A percentile compares a stretch with the other conserved stretches of the same genome.
Evolutionary conservation across 257 asterid species (phyloP).

Genomic region (Ehretia macrophylla): DNA sequence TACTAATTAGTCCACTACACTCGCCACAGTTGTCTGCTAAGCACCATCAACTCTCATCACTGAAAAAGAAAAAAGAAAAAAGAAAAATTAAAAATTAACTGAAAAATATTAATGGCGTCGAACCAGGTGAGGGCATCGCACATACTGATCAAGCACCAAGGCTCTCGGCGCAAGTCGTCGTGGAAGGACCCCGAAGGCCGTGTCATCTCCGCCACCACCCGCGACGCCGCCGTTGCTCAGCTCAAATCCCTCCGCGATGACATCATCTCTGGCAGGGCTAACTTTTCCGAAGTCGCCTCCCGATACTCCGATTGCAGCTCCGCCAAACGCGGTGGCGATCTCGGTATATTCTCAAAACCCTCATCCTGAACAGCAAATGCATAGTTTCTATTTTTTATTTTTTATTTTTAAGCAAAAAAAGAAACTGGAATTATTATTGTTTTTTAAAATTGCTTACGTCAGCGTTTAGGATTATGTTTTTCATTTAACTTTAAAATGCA

Average conservation of each 20-base stretch:
- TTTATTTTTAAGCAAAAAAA: too few species aligned
- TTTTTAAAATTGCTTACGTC: too few species aligned
- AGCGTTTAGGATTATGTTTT: too few species aligned
- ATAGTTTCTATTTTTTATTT: too few species aligned
- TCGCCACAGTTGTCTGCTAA: background rate
- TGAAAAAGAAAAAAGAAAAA: background rate
- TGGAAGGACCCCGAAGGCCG: conserved; percentile 96
- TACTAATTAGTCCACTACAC: background rate
- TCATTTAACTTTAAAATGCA: too few species aligned
- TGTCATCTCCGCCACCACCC: conserved; percentile 67
- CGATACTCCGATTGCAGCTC: conserved; percentile 82
- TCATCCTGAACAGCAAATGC: too few species aligned
- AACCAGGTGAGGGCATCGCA: conserved; percentile 89
- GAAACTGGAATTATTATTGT: too few species aligned
- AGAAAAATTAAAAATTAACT: too few species aligned
- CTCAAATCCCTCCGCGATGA: conserved; percentile 56
- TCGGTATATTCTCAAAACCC: conserved; percentile 41
- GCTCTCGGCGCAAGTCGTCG: conserved; percentile 87
- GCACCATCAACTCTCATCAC: background rate
- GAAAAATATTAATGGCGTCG: conserved; percentile 20
- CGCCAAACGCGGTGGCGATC: conserved; percentile 97
- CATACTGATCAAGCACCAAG: conserved; percentile 91
- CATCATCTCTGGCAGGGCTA: conserved; percentile 60
- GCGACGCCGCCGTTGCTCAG: conserved; percentile 72
- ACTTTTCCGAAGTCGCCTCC: conserved; percentile 67